These are phyloP conservation scores for Tritrichomonas musculus DNA, from an alignment of 208 protist species.

Conservation along the genomic window DNA sequence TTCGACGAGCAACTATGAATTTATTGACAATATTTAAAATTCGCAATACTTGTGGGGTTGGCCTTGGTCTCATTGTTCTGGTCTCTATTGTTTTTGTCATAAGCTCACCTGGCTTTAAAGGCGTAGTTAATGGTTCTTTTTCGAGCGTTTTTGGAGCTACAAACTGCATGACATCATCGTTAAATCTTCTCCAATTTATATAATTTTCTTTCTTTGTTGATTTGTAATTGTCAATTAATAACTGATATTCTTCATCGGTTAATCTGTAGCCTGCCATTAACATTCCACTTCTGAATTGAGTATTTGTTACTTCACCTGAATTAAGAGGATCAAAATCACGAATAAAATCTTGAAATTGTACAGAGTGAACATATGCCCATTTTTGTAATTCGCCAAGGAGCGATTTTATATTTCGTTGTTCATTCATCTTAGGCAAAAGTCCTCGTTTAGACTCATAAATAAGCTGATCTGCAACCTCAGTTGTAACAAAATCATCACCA, in stretches of 20 bases:
- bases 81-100: not conserved
- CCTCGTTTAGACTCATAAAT: conserved; percentile 18
- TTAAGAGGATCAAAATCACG: conserved; percentile 11
- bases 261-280: not conserved
- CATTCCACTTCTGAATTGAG: not conserved
- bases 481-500: not conserved
- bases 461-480: not conserved
- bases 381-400: not conserved
- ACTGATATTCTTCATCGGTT: not conserved
- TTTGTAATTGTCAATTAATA: not conserved
- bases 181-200: not conserved
- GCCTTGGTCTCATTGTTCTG: not conserved
- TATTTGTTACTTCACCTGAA: not conserved
- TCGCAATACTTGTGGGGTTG: not conserved
- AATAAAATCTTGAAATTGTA: not conserved
- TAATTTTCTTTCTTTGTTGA: not conserved
- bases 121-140: not conserved
- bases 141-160: not conserved
- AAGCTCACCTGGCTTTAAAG: not conserved
- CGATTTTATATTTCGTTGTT: not conserved
- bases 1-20: not conserved
- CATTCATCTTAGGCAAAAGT: not conserved
- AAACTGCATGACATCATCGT: not conserved
- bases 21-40: conserved; percentile 4
- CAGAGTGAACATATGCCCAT: not conserved